phyloP scores from a whole-genome alignment of 805 yeast species.

The Candida bentonensis region DNA sequence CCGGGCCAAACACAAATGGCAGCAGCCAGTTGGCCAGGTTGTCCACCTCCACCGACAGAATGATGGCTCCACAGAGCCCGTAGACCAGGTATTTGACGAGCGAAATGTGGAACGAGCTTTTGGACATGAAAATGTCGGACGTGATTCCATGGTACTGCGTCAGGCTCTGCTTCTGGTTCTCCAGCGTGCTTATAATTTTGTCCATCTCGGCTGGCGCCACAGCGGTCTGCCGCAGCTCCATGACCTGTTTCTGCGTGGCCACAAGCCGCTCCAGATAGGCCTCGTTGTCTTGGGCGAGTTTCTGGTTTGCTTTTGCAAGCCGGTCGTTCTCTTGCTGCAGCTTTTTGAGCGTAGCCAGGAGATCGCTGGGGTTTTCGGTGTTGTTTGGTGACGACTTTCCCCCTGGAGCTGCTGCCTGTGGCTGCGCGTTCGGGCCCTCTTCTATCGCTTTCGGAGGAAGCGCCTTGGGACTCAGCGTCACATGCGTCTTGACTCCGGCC shows the following conservation, averaged over 20 bases:
- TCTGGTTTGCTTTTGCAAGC: not conserved
- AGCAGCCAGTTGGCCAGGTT: not conserved
- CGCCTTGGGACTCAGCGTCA: too few species aligned
- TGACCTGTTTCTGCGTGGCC: not conserved
- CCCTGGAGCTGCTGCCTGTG: not conserved
- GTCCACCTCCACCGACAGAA: not conserved
- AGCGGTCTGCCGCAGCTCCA: not conserved
- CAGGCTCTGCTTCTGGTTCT: not conserved
- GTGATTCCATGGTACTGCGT: not conserved
- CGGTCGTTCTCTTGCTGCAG: not conserved
- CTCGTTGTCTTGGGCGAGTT: not conserved
- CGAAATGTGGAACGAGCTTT: not conserved
- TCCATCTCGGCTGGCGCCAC: not conserved
- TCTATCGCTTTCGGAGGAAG: not conserved
- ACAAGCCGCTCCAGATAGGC: not conserved
- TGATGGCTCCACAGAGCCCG: not conserved
- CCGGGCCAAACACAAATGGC: not conserved
- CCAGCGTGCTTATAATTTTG: not conserved
- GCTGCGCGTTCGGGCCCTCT: not conserved
- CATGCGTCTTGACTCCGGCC: too few species aligned
- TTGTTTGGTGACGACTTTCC: not conserved
- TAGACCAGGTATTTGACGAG: not conserved
- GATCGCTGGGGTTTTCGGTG: not conserved
- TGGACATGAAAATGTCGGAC: not conserved
- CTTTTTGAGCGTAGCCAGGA: not conserved